Evolutionary conservation across 495 filamentous ascomycete species (phyloP).

Genomic region (Daldinia vernicosa): DNA sequence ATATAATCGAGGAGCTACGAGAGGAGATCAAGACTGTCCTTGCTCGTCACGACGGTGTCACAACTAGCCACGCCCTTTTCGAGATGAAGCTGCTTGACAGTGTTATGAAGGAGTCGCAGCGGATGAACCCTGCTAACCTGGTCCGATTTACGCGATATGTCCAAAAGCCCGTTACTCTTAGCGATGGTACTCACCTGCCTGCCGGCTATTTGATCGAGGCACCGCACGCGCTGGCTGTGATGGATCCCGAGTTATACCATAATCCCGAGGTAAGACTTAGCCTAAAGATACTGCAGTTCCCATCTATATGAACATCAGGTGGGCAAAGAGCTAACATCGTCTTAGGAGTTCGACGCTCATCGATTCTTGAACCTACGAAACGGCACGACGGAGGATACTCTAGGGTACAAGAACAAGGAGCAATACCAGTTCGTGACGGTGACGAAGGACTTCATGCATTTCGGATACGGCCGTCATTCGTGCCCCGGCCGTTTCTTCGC

Average conservation of each 20-base stretch:
- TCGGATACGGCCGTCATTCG: conserved; percentile 58
- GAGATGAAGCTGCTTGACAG: conserved; percentile 44
- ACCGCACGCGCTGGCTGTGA: conserved; percentile 22
- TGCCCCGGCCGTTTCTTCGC: conserved; percentile 61
- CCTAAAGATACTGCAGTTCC: not conserved
- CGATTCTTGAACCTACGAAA: conserved; percentile 58
- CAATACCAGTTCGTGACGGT: conserved; percentile 57
- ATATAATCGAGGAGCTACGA: conserved; percentile 42
- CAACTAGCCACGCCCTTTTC: conserved; percentile 44
- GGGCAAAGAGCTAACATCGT: not conserved
- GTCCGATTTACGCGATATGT: conserved; percentile 52
- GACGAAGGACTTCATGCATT: conserved; percentile 50
- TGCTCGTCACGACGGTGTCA: conserved; percentile 32
- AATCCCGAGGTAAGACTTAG: conserved; percentile 32
- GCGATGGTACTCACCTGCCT: conserved; percentile 52
- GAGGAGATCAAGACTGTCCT: conserved; percentile 42
- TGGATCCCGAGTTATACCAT: conserved; percentile 26
- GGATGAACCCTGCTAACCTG: conserved; percentile 40
- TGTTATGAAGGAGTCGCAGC: conserved; percentile 42
- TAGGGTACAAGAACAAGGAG: conserved; percentile 43
- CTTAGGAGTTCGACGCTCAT: conserved; percentile 57
- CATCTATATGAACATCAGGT: not conserved
- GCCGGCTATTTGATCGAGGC: conserved; percentile 49
- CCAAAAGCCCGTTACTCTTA: conserved; percentile 51
- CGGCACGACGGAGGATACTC: conserved; percentile 45